Conservation (phyloP, 257 asterid genomes). For the Nicotiana paniculata region DNA sequence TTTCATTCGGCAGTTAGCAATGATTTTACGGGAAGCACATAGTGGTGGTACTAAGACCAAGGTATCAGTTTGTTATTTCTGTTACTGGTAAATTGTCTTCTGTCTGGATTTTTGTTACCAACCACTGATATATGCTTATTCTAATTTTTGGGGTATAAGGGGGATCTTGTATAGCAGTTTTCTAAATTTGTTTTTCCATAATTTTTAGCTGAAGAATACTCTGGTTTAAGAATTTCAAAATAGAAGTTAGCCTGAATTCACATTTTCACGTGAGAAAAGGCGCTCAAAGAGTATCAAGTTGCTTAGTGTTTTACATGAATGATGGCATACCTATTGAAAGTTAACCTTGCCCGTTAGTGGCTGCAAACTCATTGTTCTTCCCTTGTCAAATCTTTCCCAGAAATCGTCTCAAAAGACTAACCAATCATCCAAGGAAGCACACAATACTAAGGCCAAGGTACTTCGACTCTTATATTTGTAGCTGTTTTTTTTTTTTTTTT, state of each 20-base stretch:
- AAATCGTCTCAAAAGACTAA: slow-evolving; percentile 4
- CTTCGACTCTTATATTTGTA: neutral
- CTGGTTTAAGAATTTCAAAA: neutral
- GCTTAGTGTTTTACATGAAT: neutral
- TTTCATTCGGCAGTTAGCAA: slow-evolving; percentile 85
- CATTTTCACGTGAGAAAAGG: neutral
- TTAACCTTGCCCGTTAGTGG: neutral
- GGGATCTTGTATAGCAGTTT: neutral
- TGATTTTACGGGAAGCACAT: slow-evolving; percentile 68
- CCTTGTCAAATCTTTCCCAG: neutral
- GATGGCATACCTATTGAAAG: neutral
- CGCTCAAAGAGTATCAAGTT: neutral
- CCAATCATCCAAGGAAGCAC: slow-evolving; percentile 5
- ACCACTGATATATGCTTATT: neutral
- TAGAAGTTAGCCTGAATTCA: neutral
- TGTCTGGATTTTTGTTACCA: neutral
- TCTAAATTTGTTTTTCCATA: neutral
- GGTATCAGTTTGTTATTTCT: slow-evolving; percentile 18
- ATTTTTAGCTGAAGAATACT: slow-evolving; percentile 1
- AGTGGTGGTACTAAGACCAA: slow-evolving; percentile 47
- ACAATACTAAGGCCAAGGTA: slow-evolving; percentile 3
- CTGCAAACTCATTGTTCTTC: neutral
- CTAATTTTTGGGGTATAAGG: neutral
- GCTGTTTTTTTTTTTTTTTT: neutral
- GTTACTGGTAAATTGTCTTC: neutral